Base-by-base conservation (phyloP, 495 filamentous ascomycete genomes). In the Daldinia bambusicola region DNA sequence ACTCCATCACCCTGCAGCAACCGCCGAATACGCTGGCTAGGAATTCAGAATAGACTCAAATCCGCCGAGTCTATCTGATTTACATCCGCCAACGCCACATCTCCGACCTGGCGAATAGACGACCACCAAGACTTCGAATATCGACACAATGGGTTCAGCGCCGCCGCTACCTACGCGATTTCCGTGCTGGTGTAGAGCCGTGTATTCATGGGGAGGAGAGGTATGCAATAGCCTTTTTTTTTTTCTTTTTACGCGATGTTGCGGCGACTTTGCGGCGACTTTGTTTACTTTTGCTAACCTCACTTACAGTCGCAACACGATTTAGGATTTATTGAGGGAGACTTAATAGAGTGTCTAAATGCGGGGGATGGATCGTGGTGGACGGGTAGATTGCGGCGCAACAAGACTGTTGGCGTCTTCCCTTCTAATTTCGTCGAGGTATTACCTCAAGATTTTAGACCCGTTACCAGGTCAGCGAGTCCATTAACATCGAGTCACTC, bases 331-430 rank as follows among this genome's bases (percentile, higher is more conserved):
- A 90, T 98, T 67, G 96, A 99, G 78, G 95, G 96, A 50, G 95
- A 99, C 80, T 82, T 98, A 66, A 99, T 99, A 76, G 95, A 99
- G 87, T 97, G 94, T 77, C 84, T 99, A 18, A 99, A 98, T 79
- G 95, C 95, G 2, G 95, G 95, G 58, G 95, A 99, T 81, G 96
- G 96, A 31, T 92, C 91, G 59, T 99, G 95, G 96, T 99, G 95
- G 95, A 97, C 92, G 82, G 95, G 95, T 30, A 89, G 95, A 53
- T 77, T 98, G 76, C 89, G 88, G 69, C 87, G 96, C 63, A 95
- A 98, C 78, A 89, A 90, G 77, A 93, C 94, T 71, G 88, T 97
- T 70, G 95, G 95, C 51, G 80, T 95, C 20, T 99, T 99, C 74
- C 95, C 95, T 2, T 98, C 94, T 48, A 99, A 99, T 79, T 99